Evolutionary conservation across 2,329 filamentous ascomycete genomes (phyloP).

Genomic region (Ophiobolus disseminans): DNA sequence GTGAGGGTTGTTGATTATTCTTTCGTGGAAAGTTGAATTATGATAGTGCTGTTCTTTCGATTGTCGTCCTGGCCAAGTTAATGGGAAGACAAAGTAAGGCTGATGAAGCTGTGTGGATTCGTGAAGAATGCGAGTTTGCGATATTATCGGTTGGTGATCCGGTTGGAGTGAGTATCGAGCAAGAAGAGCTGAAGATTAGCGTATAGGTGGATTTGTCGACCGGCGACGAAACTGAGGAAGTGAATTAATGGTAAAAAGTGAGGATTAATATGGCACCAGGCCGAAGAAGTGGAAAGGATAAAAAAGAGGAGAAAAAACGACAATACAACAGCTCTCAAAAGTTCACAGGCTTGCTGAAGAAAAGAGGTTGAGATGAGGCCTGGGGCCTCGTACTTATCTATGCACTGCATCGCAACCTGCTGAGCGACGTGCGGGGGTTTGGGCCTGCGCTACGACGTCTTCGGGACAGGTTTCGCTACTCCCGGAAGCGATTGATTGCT

Average conservation of each 20-base stretch:
- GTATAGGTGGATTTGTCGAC: conserved; percentile 47
- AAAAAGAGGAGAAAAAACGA: conserved; percentile 54
- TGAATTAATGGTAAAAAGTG: conserved; percentile 45
- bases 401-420: conserved; percentile 32
- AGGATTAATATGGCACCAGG: conserved; percentile 55
- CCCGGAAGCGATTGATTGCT: conserved; percentile 43
- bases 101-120: conserved; percentile 41
- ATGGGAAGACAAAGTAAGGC: conserved; percentile 48
- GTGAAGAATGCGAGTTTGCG: conserved; percentile 43
- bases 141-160: conserved; percentile 33
- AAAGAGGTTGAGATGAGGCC: conserved; percentile 40
- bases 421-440: conserved; percentile 29
- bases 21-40: conserved; percentile 34
- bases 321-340: conserved; percentile 58
- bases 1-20: conserved; percentile 31
- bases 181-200: conserved; percentile 58
- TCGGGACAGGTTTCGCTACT: conserved; percentile 33
- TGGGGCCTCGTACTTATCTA: conserved; percentile 46
- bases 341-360: conserved; percentile 61
- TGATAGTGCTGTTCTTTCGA: conserved; percentile 35
- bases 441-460: conserved; percentile 32
- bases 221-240: conserved; percentile 48
- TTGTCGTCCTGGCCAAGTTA: conserved; percentile 45
- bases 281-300: conserved; percentile 53
- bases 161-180: conserved; percentile 50